Percentiles rank a stretch among this genome's conserved stretches.
phyloP scores from a whole-genome alignment of 345 rosid genomes.

The Schrenkiella parvula region DNA sequence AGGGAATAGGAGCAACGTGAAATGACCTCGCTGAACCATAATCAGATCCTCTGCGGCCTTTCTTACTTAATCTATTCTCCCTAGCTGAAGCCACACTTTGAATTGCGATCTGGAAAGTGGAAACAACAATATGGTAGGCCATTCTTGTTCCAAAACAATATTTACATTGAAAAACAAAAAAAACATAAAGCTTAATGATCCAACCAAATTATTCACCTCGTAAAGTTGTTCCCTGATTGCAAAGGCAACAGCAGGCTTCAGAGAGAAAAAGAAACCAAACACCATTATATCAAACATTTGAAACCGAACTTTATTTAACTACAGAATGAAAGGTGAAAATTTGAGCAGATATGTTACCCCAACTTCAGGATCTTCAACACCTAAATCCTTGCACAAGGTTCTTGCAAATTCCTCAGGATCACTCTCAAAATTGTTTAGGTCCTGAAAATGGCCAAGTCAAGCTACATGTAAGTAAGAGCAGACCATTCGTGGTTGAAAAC shows the following conservation, averaged over 20 bases:
- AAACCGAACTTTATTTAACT: background rate
- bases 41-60: constrained; percentile 80
- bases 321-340: background rate
- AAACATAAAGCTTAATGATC: background rate
- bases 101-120: constrained; percentile 59
- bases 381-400: constrained; percentile 83
- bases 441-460: constrained; percentile 40
- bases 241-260: constrained; percentile 93
- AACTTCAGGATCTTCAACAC: constrained; percentile 87
- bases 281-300: background rate
- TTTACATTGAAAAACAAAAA: background rate
- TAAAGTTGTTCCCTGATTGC: constrained; percentile 94
- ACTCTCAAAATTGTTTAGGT: constrained; percentile 87
- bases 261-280: constrained; percentile 9
- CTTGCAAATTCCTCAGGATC: constrained; percentile 92
- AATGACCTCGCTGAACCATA: constrained; percentile 61
- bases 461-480: background rate
- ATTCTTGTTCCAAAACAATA: background rate
- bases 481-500: background rate
- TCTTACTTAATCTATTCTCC: constrained; percentile 81
- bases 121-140: background rate
- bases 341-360: constrained; percentile 51
- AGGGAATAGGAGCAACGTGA: background rate
- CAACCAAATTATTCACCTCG: constrained; percentile 49
- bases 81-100: constrained; percentile 87